A percentile compares a stretch with the other conserved stretches of the same genome.
Conservation (phyloP, 2,329 filamentous ascomycete species). For the Aspergillus aculeatinus region DNA sequence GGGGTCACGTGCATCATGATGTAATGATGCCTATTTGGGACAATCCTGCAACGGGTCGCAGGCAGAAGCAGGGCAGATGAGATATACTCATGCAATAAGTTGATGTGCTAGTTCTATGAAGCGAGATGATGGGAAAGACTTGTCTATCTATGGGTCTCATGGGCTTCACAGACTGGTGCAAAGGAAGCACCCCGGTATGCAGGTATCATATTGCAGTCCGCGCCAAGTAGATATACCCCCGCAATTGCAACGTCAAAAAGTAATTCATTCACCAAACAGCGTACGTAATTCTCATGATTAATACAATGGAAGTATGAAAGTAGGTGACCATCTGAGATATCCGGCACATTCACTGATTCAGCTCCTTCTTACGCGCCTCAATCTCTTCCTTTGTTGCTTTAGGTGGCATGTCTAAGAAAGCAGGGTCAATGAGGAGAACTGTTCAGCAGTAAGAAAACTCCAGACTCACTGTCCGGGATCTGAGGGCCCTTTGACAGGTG, state of each 20-base stretch:
- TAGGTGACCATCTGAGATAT: not conserved
- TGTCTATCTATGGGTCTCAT: too few relatives aligned
- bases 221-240: not conserved
- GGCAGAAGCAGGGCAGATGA: not conserved
- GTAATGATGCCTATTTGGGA: slow-evolving; percentile 10
- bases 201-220: not conserved
- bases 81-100: not conserved
- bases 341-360: slow-evolving; percentile 56
- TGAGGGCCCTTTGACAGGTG: slow-evolving; percentile 47
- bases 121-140: too few relatives aligned
- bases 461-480: slow-evolving; percentile 40
- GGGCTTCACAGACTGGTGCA: too few relatives aligned
- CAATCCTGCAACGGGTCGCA: not conserved
- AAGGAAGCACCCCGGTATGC: too few relatives aligned
- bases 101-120: too few relatives aligned
- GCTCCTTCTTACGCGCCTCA: slow-evolving; percentile 60
- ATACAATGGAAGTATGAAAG: not conserved
- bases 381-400: slow-evolving; percentile 64
- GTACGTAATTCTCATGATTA: not conserved
- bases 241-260: not conserved
- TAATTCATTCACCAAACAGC: not conserved
- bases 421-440: not conserved
- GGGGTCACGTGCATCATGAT: slow-evolving; percentile 26
- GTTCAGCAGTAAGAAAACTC: not conserved
- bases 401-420: slow-evolving; percentile 39